Conservation (phyloP, 2,329 filamentous ascomycete species). For the Colletotrichum liaoningense region DNA sequence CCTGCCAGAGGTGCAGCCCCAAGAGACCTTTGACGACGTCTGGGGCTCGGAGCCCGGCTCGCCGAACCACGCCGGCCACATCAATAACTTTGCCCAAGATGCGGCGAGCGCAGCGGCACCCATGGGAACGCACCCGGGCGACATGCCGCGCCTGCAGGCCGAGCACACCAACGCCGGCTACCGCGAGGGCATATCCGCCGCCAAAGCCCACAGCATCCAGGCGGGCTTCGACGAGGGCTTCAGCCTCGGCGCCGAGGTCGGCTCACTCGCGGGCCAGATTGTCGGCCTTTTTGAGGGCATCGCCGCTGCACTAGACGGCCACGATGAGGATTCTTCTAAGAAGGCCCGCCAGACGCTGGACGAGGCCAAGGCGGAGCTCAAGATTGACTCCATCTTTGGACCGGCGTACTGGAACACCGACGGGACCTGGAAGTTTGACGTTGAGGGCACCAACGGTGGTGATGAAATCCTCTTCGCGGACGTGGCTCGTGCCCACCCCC, state of each 20-base stretch:
- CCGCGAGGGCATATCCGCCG: slow-evolving; percentile 83
- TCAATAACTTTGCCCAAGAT: not conserved
- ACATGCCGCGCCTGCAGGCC: slow-evolving; percentile 78
- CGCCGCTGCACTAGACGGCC: slow-evolving; percentile 55
- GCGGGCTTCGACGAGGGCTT: slow-evolving; percentile 93
- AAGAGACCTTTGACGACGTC: slow-evolving; percentile 38
- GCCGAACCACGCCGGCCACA: slow-evolving; percentile 3
- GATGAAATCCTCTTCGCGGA: slow-evolving; percentile 66
- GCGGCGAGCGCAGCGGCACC: not conserved
- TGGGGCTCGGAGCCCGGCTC: slow-evolving; percentile 37
- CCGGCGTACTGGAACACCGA: slow-evolving; percentile 75
- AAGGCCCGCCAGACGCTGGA: slow-evolving; percentile 47
- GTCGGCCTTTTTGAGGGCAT: slow-evolving; percentile 84
- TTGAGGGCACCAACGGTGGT: slow-evolving; percentile 46
- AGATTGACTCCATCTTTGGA: slow-evolving; percentile 72
- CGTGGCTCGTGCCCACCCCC: slow-evolving; percentile 75
- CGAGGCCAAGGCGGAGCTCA: slow-evolving; percentile 69
- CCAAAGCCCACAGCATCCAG: slow-evolving; percentile 83
- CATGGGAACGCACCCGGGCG: slow-evolving; percentile 59
- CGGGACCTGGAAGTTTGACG: slow-evolving; percentile 77
- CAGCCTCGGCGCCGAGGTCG: slow-evolving; percentile 83
- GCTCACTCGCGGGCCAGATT: slow-evolving; percentile 78
- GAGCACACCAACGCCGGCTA: slow-evolving; percentile 90
- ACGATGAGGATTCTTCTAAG: slow-evolving; percentile 37
- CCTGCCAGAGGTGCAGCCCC: slow-evolving; percentile 7